Evolutionary conservation across 176 grass and related monocot species (phyloP), one percentile per base, ranked within the genome.

Genomic region (Oryza glaberrima): DNA sequence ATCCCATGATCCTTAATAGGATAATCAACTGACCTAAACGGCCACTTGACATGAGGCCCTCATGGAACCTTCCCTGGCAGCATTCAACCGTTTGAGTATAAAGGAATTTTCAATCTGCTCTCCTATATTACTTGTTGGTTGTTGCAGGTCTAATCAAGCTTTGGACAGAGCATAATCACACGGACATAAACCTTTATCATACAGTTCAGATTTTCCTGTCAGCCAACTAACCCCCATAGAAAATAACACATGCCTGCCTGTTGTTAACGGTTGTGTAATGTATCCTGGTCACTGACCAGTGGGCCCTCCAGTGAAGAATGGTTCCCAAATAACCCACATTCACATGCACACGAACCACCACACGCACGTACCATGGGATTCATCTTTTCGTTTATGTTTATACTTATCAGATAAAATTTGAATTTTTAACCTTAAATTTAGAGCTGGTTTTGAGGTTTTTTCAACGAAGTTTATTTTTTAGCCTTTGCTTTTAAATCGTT

Each of bases 31-130:
- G 64, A 63, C 28, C 19, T 58, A 58, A 68, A 19, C 77, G 0
- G 54, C 54, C 54, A 58, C 54, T 58, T 20, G 68, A 26, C 58
- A 26, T 81, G 25, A 35, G 54, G 54, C 54, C 46, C 16, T 34
- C 15, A 34, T 73, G 44, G 46, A 73, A 72, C 34, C 67, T 79
- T 83, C 75, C 67, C 56, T 67, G 68, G 45, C 30, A 58, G 54
- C 54, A 58, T 66, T 54, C 56, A 72, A 3, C 34, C 20, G 41
- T 67, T 44, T 30, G 47, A 63, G 12, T 80, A 81, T 35, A 36
- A 23, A 14, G 36, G 26, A 41, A 30, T 63, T 63, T 23, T 63
- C n/a, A 23, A 58, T 58, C 19, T 20, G 54, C 54, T 58, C 54
- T 58, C 19, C 54, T 63, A 63, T 11, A 63, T 63, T 23, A 63